Conservation (phyloP, 768 basidiomycete genomes). For the Udeniomyces megalosporus region DNA sequence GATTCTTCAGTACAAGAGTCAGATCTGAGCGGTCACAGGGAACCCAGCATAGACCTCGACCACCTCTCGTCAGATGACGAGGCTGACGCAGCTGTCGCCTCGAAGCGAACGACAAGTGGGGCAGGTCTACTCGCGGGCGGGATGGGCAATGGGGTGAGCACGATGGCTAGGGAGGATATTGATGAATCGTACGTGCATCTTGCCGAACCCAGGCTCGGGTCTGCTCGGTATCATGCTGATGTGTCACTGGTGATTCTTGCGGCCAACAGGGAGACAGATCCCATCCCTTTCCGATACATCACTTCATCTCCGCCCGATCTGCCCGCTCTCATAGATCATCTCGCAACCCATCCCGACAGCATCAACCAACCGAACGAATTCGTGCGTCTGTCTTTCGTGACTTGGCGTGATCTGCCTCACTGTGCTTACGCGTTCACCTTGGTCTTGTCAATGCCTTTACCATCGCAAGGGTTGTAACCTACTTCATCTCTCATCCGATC, state of each 20-base stretch:
- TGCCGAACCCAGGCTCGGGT: no score
- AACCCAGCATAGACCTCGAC: neutral
- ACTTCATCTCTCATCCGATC: conserved; percentile 1
- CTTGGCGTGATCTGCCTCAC: neutral
- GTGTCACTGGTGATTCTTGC: no score
- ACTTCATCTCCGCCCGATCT: no score
- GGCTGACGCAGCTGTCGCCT: neutral
- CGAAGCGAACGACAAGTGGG: no score
- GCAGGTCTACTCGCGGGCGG: neutral
- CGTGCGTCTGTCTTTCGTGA: neutral
- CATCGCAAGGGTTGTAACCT: neutral
- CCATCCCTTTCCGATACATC: no score
- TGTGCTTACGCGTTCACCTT: no score
- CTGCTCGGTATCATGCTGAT: no score
- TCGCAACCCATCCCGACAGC: no score
- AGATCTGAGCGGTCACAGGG: neutral
- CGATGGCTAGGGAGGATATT: neutral
- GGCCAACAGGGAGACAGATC: no score
- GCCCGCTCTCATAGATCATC: no score
- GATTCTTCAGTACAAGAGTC: neutral
- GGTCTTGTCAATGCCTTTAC: neutral
- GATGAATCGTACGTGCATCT: no score
- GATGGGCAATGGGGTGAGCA: neutral
- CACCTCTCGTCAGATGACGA: neutral
- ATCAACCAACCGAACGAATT: no score